Evolutionary conservation across 179 eudicot genomes (phyloP), one percentile per base, ranked within the genome.

Genomic region (Spinacia oleracea): DNA sequence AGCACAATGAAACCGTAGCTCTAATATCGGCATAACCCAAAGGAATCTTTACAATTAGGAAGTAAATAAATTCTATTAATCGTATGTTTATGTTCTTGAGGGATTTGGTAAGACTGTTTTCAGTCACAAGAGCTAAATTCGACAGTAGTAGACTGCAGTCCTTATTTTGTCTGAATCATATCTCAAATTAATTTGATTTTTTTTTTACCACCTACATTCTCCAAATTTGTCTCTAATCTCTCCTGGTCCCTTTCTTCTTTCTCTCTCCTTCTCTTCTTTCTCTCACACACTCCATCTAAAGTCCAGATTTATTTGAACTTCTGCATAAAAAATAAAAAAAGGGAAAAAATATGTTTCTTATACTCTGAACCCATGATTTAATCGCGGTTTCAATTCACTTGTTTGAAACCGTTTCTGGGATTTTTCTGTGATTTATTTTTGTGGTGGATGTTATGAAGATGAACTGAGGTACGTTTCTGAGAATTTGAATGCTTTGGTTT

Each of bases 161-260:
- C 77, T 38, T 77, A 8, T 82, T 77, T 77, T 81, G 80, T 77
- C 80, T 77, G 65, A 64, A 72, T 77, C 58, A 53, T 51, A 12
- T 72, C 59, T 72, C 78, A 76, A 58, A 42, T 25, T 74, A 53
- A 21, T 12, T 35, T 18, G 6, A 18, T 66, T 59, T 80, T 56
- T 79, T 78, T 86, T 82, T 74, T 80, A 79, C 83, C 63, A 42
- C 74, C 84, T 76, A 83, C 86, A 88, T 87, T 87, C 89, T 79
- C 83, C 77, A 86, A 64, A 62, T 85, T 85, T 88, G 87, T 88
- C 87, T 86, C 81, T 76, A 79, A 83, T 81, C 71, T 62, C 70
- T 71, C 16, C 35, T 59, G 48, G 63, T 67, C 79, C 50, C 58
- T 72, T 16, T 48, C 62, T 32, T 71, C 50, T 71, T 20, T 67